Conservation (phyloP, 148 eudicot species). For the Polygonum aviculare region DNA sequence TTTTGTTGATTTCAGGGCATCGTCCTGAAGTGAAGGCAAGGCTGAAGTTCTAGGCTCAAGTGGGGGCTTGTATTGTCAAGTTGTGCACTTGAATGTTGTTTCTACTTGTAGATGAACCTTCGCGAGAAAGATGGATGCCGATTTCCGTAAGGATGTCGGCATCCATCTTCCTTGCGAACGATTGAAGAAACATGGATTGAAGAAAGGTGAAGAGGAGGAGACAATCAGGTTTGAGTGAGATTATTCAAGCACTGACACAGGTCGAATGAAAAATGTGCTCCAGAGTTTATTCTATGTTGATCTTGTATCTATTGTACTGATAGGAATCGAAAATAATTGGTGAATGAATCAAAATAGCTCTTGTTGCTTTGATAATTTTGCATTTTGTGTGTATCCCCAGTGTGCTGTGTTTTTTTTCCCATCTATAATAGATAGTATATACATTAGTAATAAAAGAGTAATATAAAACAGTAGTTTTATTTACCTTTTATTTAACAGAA, state of each 20-base stretch:
- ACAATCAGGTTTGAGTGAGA: constrained; percentile 29
- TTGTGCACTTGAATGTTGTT: constrained; percentile 35
- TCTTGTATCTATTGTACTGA: constrained; percentile 8
- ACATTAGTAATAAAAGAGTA: no score
- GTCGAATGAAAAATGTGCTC: constrained; percentile 21
- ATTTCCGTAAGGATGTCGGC: constrained; percentile 12
- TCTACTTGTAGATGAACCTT: not conserved
- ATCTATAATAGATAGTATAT: no score
- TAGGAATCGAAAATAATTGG: not conserved
- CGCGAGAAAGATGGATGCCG: constrained; percentile 7
- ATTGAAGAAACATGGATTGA: constrained; percentile 1
- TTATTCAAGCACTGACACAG: constrained; percentile 21
- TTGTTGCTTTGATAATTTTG: not conserved
- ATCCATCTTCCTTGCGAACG: no score
- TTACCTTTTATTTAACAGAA: no score
- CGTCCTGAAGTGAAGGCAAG: constrained; percentile 68
- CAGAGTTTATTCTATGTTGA: constrained; percentile 8
- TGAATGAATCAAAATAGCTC: not conserved
- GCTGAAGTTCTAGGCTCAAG: constrained; percentile 63
- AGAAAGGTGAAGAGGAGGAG: constrained; percentile 9
- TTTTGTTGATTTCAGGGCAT: constrained; percentile 33
- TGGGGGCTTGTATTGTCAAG: constrained; percentile 59
- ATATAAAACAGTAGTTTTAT: no score
- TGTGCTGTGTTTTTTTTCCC: not conserved
- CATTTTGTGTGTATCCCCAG: not conserved